These are phyloP conservation scores for Ceratobasidium sp. DNA, from an alignment of 1,284 basidiomycete genomes.

Conservation along the genomic window DNA sequence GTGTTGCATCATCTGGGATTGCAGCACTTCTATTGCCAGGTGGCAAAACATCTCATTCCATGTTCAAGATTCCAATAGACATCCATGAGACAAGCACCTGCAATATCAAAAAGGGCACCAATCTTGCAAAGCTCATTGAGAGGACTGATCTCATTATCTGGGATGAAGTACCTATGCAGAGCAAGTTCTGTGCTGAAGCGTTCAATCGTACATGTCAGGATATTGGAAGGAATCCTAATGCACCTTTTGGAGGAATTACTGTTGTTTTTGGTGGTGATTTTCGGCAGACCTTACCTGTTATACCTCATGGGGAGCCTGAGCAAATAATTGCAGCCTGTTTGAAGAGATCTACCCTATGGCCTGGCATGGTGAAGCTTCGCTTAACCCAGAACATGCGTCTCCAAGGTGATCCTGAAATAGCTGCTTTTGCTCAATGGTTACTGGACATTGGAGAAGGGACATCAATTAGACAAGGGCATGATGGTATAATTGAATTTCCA, in stretches of 20 bases:
- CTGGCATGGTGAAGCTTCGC: constrained; percentile 52
- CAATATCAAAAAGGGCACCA: constrained; percentile 50
- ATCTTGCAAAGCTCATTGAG: constrained; percentile 54
- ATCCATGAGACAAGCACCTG: constrained; percentile 54
- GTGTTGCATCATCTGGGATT: constrained; percentile 65
- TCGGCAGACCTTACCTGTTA: constrained; percentile 61
- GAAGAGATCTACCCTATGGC: constrained; percentile 59
- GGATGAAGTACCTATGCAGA: constrained; percentile 60
- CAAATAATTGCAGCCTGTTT: constrained; percentile 59
- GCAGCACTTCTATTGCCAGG: constrained; percentile 60
- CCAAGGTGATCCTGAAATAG: constrained; percentile 50
- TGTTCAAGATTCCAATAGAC: constrained; percentile 62
- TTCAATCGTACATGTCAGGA: constrained; percentile 57
- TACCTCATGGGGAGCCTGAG: constrained; percentile 56
- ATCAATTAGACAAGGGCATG: constrained; percentile 43
- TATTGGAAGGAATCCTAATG: constrained; percentile 50
- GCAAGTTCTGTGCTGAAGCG: constrained; percentile 56
- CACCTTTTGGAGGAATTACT: constrained; percentile 60
- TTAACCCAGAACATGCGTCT: constrained; percentile 61
- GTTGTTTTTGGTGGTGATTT: constrained; percentile 62
- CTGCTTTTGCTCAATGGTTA: constrained; percentile 61
- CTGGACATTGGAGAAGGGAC: constrained; percentile 61
- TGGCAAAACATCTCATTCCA: constrained; percentile 62
- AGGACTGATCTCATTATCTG: constrained; percentile 57
- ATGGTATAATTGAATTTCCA: constrained; percentile 55